Base-by-base conservation (phyloP, 2,329 filamentous ascomycete genomes). In the Neonectria hederae region DNA sequence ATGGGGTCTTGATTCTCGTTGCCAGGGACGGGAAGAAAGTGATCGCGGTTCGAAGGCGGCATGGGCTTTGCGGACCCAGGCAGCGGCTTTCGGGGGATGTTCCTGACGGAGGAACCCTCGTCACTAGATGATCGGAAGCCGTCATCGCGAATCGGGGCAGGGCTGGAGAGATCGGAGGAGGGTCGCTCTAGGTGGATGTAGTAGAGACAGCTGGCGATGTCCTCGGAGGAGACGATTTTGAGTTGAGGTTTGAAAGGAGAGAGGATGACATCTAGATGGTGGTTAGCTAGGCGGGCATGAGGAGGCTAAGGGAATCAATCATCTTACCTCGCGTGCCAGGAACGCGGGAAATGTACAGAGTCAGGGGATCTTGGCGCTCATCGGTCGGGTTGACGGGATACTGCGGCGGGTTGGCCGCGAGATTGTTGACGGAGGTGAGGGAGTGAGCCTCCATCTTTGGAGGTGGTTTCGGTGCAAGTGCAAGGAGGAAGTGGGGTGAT, bases 301-400 rank as follows among this genome's bases (percentile, higher is more conserved):
- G n/a, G n/a, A n/a, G n/a, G n/a, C n/a, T n/a, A n/a, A n/a, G n/a
- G 32, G 54, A 54, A 22, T 64, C 46, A 45, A n/a, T n/a, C n/a
- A n/a, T 76, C 81, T 69, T 83, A 94, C 93, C 93, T 89, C 90
- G 89, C 67, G 92, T 97, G 22, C 95, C 95, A 1, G 96, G 96
- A 0, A 99, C 95, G 69, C 95, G 86, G 38, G 95, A 93, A 69
- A 99, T 97, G 80, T 99, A 99, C 43, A 99, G 86, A 2, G 90
- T 89, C 54, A 98, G 79, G 4, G 93, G 89, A 54, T 93, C 88
- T 67, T 90, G 87, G 67, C 83, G 87, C 72, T 86, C 82, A 70
- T 91, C 89, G 3, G 89, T 87, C 5, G 92, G 91, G 75, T 92
- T 92, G 73, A 91, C 87, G 54, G 93, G 93, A 77, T 97, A 96